Conservation (phyloP, 2,329 filamentous ascomycete species). For the Aspergillus neoniger region DNA sequence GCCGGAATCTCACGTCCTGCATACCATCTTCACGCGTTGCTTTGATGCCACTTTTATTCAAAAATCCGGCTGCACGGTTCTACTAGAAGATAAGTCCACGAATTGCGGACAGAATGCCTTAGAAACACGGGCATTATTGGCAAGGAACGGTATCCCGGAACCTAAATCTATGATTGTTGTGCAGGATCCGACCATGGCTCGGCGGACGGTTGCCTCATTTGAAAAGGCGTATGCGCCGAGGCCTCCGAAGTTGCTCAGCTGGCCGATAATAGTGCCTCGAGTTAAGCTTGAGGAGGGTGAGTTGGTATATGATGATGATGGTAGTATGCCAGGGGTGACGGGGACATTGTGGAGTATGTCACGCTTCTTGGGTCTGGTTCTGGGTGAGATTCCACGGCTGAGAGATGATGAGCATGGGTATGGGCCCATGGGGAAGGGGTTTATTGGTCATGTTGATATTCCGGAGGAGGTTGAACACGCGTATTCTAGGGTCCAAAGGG, state of each 20-base stretch:
- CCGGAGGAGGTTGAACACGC: slow-evolving; percentile 39
- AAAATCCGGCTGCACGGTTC: slow-evolving; percentile 31
- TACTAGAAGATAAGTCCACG: slow-evolving; percentile 49
- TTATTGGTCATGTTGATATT: slow-evolving; percentile 49
- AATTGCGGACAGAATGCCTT: slow-evolving; percentile 51
- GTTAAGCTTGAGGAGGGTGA: slow-evolving; percentile 8
- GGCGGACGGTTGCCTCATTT: slow-evolving; percentile 47
- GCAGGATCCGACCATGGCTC: slow-evolving; percentile 52
- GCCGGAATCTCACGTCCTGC: slow-evolving; percentile 45
- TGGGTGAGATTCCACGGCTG: slow-evolving; percentile 49
- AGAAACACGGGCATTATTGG: slow-evolving; percentile 39
- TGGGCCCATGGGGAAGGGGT: slow-evolving; percentile 47
- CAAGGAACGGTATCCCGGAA: slow-evolving; percentile 25
- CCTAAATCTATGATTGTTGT: slow-evolving; percentile 38
- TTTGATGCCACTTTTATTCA: slow-evolving; percentile 27
- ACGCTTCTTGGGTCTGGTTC: slow-evolving; percentile 46
- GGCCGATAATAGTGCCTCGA: slow-evolving; percentile 23
- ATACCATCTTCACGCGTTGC: slow-evolving; percentile 35
- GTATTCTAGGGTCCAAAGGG: slow-evolving; percentile 25
- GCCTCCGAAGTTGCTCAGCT: slow-evolving; percentile 28
- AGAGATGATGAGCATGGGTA: slow-evolving; percentile 48
- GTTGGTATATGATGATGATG: slow-evolving; percentile 12
- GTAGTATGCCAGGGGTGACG: slow-evolving; percentile 8
- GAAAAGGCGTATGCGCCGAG: slow-evolving; percentile 36
- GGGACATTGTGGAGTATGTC: slow-evolving; percentile 39